Evolutionary conservation across 441 rosid genomes (phyloP), one percentile per base, ranked within the genome.

Genomic region (Theobroma grandiflorum): DNA sequence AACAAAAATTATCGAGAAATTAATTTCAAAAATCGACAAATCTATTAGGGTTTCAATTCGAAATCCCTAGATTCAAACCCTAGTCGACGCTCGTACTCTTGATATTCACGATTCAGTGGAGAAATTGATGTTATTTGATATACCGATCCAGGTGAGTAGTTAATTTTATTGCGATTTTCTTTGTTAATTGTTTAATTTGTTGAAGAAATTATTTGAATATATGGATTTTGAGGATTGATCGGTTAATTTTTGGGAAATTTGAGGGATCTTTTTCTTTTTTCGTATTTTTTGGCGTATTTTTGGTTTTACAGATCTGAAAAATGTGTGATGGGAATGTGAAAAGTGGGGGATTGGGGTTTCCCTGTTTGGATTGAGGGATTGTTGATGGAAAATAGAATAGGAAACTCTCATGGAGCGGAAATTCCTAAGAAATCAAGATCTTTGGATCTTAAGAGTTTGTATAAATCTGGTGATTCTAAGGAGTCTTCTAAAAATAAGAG

Each of bases 391-490:
- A 85, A 86, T 88, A 90, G 90, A 78, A 76, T 87, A 83, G 92
- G 84, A 74, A 86, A 82, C 88, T 89, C 92, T 66, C 83, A 92
- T 91, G 98, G 93, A 85, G 89, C 82, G 86, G 93, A 86, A 89
- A 85, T 88, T 85, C 87, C 93, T 76, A 89, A 88, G 89, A 92
- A 88, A 87, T 84, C 97, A 47, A 96, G 95, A 89, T 91, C 94
- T 14, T 83, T 96, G 96, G 99, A 95, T 88, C 91, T 95, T 76
- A 96, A 92, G 87, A 96, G 93, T 86, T 79, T 96, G 50, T 96
- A 95, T 83, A 82, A 91, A 72, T 81, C 89, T 40, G 87, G 84
- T 80, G 85, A 79, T 83, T 75, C 85, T 1, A 86, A 86, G 82
- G 89, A 83, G 84, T 75, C 76, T 50, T 69, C 76, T 58, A 74